phyloP scores from a whole-genome alignment of 345 rosid species.

The Cardiospermum halicacabum region DNA sequence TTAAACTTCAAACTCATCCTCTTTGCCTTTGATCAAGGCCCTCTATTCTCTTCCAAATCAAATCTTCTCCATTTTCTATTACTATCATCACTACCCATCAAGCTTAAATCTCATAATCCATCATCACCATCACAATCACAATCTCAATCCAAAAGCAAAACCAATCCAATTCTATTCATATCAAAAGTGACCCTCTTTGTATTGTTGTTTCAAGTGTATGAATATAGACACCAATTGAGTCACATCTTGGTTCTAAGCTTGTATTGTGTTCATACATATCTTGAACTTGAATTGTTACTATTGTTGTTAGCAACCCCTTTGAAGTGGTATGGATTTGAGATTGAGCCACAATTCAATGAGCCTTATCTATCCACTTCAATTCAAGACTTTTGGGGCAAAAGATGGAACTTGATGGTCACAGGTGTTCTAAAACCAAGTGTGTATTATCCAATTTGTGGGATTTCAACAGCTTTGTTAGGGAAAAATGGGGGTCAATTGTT shows the following conservation, averaged over 20 bases:
- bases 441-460: slow-evolving; percentile 36
- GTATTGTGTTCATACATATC: slow-evolving; percentile 36
- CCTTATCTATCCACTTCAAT: slow-evolving; percentile 65
- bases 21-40: slow-evolving; percentile 40
- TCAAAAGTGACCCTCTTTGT: slow-evolving; percentile 32
- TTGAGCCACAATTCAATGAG: slow-evolving; percentile 61
- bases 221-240: slow-evolving; percentile 29
- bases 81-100: slow-evolving; percentile 34
- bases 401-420: slow-evolving; percentile 77
- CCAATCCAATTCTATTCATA: slow-evolving; percentile 7
- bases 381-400: slow-evolving; percentile 76
- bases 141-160: not conserved
- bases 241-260: slow-evolving; percentile 25
- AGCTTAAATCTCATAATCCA: slow-evolving; percentile 10
- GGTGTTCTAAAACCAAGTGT: slow-evolving; percentile 46
- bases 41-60: slow-evolving; percentile 17
- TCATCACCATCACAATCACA: not conserved
- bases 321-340: slow-evolving; percentile 35
- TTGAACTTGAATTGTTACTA: slow-evolving; percentile 43
- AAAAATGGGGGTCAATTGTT: slow-evolving; percentile 16
- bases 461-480: slow-evolving; percentile 16
- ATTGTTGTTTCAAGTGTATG: slow-evolving; percentile 26
- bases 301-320: slow-evolving; percentile 30
- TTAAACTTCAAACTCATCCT: slow-evolving; percentile 45
- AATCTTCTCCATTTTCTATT: slow-evolving; percentile 19